These are phyloP conservation scores for Bolboschoenus planiculmis DNA, from an alignment of 176 grass and related monocot species.

Conservation along the genomic window DNA sequence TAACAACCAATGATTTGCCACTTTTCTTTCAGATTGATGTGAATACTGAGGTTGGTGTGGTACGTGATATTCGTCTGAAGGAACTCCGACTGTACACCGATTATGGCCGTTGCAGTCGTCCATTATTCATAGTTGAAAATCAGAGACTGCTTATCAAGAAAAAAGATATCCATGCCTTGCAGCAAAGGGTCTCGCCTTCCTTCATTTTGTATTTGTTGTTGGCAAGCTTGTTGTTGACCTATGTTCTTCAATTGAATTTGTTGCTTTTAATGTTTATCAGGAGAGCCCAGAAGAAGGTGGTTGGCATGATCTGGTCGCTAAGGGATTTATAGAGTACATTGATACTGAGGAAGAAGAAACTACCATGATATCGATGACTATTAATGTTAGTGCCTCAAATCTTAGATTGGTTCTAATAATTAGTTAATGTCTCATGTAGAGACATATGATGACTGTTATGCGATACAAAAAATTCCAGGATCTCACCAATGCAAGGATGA, in stretches of 20 bases:
- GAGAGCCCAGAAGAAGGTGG: slow-evolving; percentile 77
- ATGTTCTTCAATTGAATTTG: slow-evolving; percentile 28
- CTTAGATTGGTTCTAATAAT: slow-evolving; percentile 23
- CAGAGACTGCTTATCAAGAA: slow-evolving; percentile 94
- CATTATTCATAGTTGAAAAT: slow-evolving; percentile 91
- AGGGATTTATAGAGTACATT: slow-evolving; percentile 97
- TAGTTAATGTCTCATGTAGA: neutral
- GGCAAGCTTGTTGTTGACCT: slow-evolving; percentile 6
- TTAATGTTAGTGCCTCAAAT: slow-evolving; percentile 49
- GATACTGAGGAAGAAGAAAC: slow-evolving; percentile 98
- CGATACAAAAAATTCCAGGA: slow-evolving; percentile 56
- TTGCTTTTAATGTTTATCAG: slow-evolving; percentile 40
- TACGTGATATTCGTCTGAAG: slow-evolving; percentile 89
- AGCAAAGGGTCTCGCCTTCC: slow-evolving; percentile 62
- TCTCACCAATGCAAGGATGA: slow-evolving; percentile 55
- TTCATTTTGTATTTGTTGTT: slow-evolving; percentile 1
- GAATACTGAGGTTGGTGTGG: slow-evolving; percentile 98
- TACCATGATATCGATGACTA: slow-evolving; percentile 98
- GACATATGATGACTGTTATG: slow-evolving; percentile 23
- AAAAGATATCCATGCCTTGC: slow-evolving; percentile 67
- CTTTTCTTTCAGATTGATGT: slow-evolving; percentile 65
- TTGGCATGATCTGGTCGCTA: slow-evolving; percentile 89
- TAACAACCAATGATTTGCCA: neutral
- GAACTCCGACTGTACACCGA: slow-evolving; percentile 95
- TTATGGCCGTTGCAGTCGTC: slow-evolving; percentile 94